These are phyloP conservation scores for Penicillium sp. DNA, from an alignment of 2,329 filamentous ascomycete genomes.

Conservation along the genomic window DNA sequence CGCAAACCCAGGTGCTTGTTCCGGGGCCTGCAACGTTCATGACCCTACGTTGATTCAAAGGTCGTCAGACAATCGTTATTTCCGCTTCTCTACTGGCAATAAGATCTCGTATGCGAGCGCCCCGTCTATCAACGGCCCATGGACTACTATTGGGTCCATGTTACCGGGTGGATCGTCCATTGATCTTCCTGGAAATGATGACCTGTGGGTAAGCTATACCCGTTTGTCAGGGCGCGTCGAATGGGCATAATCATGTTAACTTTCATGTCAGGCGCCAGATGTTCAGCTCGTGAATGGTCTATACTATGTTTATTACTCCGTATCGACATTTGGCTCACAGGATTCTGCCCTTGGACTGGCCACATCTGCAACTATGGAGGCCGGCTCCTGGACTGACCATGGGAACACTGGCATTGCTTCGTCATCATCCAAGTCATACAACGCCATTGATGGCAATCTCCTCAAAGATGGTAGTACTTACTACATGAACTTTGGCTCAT, in stretches of 20 bases:
- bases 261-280: constrained; percentile 56
- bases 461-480: constrained; percentile 43
- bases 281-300: constrained; percentile 53
- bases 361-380: constrained; percentile 45
- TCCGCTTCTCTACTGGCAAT: constrained; percentile 52
- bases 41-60: constrained; percentile 50
- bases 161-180: constrained; percentile 48
- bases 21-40: constrained; percentile 38
- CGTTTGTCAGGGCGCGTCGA: neutral
- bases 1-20: constrained; percentile 31
- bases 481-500: constrained; percentile 62
- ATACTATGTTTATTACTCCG: constrained; percentile 65
- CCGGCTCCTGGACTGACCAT: constrained; percentile 34
- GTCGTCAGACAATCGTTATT: constrained; percentile 49
- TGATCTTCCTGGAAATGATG: constrained; percentile 44
- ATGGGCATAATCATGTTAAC: neutral
- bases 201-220: constrained; percentile 47
- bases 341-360: constrained; percentile 60
- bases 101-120: constrained; percentile 51
- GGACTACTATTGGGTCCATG: constrained; percentile 48
- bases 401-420: constrained; percentile 38
- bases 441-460: constrained; percentile 59
- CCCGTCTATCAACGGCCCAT: constrained; percentile 49
- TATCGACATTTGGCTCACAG: constrained; percentile 60
- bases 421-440: constrained; percentile 47